Base-by-base conservation (phyloP, 2,329 filamentous ascomycete genomes). In the Arachnomyces sp. region DNA sequence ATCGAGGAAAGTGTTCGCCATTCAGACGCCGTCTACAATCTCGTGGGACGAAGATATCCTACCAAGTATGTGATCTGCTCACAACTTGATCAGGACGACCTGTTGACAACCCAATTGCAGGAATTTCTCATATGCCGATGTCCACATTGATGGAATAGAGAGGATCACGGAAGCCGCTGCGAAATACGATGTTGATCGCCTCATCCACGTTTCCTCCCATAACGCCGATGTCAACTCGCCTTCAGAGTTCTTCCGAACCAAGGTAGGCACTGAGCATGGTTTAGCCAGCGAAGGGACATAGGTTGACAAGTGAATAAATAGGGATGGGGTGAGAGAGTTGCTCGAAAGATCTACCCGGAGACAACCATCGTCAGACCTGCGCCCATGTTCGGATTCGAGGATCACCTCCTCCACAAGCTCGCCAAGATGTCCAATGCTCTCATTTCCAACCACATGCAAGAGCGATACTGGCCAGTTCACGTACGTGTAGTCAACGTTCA, bases 131-230 rank as follows among this genome's bases (percentile, higher is more conserved):
- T 74, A 94, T 45, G 82, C 86, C 54, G 90, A 96, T 61, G 88
- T 96, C 31, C 88, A 98, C 57, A 79, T 96, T 30, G 88, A 94
- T 63, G 88, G 90, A 47, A 82, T 84, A 13, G 84, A 93, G 69
- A 82, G 92, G 52, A 98, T 98, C 55, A 86, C 79, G 37, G 87
- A 94, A 60, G 88, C 92, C 39, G 87, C 88, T 39, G 92, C 90
- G 56, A 98, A 98, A 68, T 98, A 98, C 67, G 90, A 98, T 57
- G 80, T 95, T 51, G 92, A 98, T 67, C 82, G 92, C 49, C 98
- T 86, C 66, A 88, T 98, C 49, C 92, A 98, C 55, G 81, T 98
- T 53, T 98, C 92, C 7, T 94, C 89, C 25, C 89, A 93, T 74
- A 96, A 90, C 58, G 90, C 87, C 43, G 72, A 83, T 63, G 74